Base-by-base conservation (phyloP, 2,329 filamentous ascomycete genomes). In the Fusarium ramigenum region DNA sequence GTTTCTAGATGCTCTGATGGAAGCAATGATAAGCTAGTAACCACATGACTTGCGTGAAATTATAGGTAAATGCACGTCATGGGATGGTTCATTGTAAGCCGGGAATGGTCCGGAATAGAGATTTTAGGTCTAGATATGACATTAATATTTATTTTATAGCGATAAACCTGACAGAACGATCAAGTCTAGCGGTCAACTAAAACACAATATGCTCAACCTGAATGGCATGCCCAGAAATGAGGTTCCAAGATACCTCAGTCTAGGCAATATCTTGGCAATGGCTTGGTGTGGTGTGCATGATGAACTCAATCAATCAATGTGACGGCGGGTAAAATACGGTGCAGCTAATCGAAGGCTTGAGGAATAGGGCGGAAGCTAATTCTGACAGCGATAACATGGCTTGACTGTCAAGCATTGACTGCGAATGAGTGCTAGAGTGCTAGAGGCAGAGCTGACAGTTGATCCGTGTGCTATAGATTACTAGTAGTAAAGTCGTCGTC, bases 211-310 rank as follows among this genome's bases (percentile, higher is more conserved):
- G 43, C 23, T 69, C 44, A 47, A 32, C 19, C 21, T 23, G 36
- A 37, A 39, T 49, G 66, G 66, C 28, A 70, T 69, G 66, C 28
- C 36, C 28, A 43, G 40, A 70, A 57, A 69, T 69, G 58, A 65
- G 39, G 65, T 59, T 50, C 28, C 28, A 64, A 49, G 54, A 64
- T 43, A 23, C 25, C n/a, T 36, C 25, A 40, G 47, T 40, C 37
- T 34, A 32, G 44, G 62, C 32, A 37, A 66, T 50, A 65, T 42
- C 62, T 66, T 68, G 56, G 63, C 58, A 53, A 57, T 21, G 42
- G 23, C 34, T 64, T 47, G 58, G 50, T 46, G 46, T 44, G 43
- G 58, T 52, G 40, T 50, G 57, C 40, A 49, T 40, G 28, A 43
- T 34, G 46, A 23, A 42, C 36, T 32, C 40, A 28, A 60, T 37